Percentiles rank a stretch among this genome's conserved stretches.
phyloP scores from a whole-genome alignment of 805 yeast species.

The Schizosaccharomyces pombe region DNA sequence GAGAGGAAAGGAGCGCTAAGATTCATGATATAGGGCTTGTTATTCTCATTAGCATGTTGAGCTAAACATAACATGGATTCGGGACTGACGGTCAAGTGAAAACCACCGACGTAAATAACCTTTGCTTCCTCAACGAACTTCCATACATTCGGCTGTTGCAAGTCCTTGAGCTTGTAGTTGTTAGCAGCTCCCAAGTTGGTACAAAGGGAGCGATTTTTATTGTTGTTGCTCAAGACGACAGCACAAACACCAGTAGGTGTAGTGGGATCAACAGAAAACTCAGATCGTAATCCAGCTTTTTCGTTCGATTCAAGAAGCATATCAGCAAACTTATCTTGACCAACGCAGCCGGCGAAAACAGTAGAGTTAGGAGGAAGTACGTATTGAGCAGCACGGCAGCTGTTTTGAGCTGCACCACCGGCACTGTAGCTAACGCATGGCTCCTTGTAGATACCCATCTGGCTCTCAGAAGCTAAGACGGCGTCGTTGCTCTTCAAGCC shows the following conservation, averaged over 20 bases:
- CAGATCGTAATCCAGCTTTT: conserved; percentile 67
- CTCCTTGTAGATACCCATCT: conserved; percentile 68
- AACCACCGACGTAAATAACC: conserved; percentile 89
- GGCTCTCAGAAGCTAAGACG: conserved; percentile 62
- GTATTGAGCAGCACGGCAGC: conserved; percentile 96
- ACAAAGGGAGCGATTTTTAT: conserved; percentile 57
- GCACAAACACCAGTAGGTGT: conserved; percentile 94
- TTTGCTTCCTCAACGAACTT: conserved; percentile 54
- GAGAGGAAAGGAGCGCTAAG: conserved; percentile 93
- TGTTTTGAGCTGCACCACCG: conserved; percentile 98
- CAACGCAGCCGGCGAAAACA: conserved; percentile 88
- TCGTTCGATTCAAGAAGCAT: conserved; percentile 62
- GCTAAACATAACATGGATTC: conserved; percentile 79
- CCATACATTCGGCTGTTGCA: conserved; percentile 82
- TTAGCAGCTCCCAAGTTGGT: conserved; percentile 97
- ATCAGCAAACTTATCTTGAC: conserved; percentile 70
- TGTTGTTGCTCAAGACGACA: conserved; percentile 61
- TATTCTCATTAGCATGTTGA: conserved; percentile 65
- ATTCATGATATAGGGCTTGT: conserved; percentile 63
- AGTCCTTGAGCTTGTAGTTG: conserved; percentile 75
- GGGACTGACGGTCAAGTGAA: conserved; percentile 93
- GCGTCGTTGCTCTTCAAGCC: conserved; percentile 80
- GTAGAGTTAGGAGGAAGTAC: conserved; percentile 61
- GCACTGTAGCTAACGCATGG: conserved; percentile 56
- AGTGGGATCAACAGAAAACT: conserved; percentile 46